Evolutionary conservation across 148 eudicot genomes (phyloP).

Genomic region (Nyssa sinensis): DNA sequence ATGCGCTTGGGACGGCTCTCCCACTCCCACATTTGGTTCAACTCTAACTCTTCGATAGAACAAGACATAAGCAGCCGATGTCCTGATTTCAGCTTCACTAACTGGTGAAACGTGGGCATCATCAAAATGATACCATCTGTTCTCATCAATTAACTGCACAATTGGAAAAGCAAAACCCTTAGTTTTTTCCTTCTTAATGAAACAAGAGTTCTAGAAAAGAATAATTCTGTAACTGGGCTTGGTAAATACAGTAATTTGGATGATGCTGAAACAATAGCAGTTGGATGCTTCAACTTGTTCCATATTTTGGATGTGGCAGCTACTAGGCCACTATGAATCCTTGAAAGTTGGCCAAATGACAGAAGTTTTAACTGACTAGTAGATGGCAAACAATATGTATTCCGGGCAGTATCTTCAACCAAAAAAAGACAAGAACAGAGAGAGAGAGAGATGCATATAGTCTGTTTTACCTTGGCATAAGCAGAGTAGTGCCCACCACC

Average conservation of each 20-base stretch:
- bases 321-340: not conserved
- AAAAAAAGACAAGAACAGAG: not conserved
- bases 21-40: conserved; percentile 21
- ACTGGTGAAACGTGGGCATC: conserved; percentile 87
- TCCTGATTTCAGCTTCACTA: conserved; percentile 70
- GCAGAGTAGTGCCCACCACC: conserved; percentile 99
- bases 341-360: too few relatives aligned
- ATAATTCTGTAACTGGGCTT: not conserved
- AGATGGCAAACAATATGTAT: not conserved
- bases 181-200: conserved; percentile 1
- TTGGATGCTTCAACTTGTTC: not conserved
- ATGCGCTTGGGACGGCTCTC: conserved; percentile 34
- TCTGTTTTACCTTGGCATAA: conserved; percentile 74
- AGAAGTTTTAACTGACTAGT: not conserved
- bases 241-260: not conserved
- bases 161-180: conserved; percentile 3
- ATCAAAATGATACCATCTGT: conserved; percentile 95
- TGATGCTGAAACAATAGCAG: not conserved
- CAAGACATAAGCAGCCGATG: conserved; percentile 92
- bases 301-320: not conserved
- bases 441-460: not conserved
- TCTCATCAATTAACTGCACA: conserved; percentile 81
- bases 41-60: conserved; percentile 74
- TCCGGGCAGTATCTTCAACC: not conserved
- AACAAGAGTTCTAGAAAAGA: not conserved